Base-by-base conservation (phyloP, 2,329 filamentous ascomycete genomes). In the Coniochaeta sp. region DNA sequence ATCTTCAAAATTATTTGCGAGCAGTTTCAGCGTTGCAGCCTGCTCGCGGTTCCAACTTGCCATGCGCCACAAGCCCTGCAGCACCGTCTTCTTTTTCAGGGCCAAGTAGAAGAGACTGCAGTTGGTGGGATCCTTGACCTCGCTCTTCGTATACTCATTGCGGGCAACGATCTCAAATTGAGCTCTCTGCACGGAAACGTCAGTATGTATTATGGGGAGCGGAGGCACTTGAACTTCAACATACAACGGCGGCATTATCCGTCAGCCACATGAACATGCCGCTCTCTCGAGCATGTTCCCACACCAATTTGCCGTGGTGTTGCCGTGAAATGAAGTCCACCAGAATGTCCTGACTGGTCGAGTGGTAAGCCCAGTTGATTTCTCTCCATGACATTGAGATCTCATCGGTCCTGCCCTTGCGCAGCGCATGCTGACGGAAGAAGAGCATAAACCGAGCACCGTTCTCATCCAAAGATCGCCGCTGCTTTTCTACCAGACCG, bases 241-340 rank as follows among this genome's bases (percentile, higher is more conserved):
- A 73, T 80, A 95, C 91, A 70, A 98, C 77, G 24, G 91, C 87
- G 59, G 82, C 83, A 19, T 81, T 74, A 72, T 97, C 93, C 0
- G 86, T 85, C 64, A 99, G 81, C 93, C 95, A 99, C 87, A 97
- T 93, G 70, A 96, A 97, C 60, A 98, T 81, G 12, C 95, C 95
- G 65, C 89, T 91, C 70, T 96, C 89, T 55, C 89, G 83, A 1
- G 93, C 95, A 67, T 93, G 83, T 64, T 89, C 84, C 95, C 95
- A 99, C 7, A 88, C 77, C 77, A 98, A 81, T 62, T 85, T 88
- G 1, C 89, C 88, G 64, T 92, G 89, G 66, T 89, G 92, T 67
- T 96, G 91, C 22, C 85, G 80, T 12, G 87, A 86, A 11, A 96
- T 89, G 67, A 96, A 87, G 71, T 96, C 91, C 1, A 89, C 79